phyloP scores from a whole-genome alignment of 2,329 filamentous ascomycete genomes.

The Pestalotiopsis sp. region DNA sequence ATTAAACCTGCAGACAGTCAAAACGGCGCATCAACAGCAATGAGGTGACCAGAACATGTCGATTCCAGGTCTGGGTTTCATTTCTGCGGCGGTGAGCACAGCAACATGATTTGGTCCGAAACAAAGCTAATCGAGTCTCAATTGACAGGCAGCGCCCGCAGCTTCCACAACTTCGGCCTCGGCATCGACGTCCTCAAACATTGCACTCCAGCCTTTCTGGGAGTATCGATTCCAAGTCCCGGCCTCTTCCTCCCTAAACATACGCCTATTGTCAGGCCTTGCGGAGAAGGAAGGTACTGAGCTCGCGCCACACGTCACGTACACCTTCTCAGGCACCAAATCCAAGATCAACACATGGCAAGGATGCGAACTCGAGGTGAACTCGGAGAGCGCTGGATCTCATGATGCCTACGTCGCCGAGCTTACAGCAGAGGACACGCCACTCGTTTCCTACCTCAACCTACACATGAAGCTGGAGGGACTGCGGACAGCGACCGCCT shows the following conservation, averaged over 20 bases:
- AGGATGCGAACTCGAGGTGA: slow-evolving; percentile 83
- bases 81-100: slow-evolving; percentile 57
- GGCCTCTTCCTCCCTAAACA: slow-evolving; percentile 41
- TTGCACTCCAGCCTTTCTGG: slow-evolving; percentile 62
- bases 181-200: slow-evolving; percentile 43
- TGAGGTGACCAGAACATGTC: slow-evolving; percentile 55
- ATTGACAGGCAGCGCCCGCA: slow-evolving; percentile 22
- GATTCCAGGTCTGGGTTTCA: slow-evolving; percentile 73
- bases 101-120: not conserved
- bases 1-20: not conserved
- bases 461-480: slow-evolving; percentile 84
- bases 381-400: slow-evolving; percentile 50
- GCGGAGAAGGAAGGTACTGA: slow-evolving; percentile 96
- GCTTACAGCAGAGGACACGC: slow-evolving; percentile 75
- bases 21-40: not conserved
- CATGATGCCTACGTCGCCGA: slow-evolving; percentile 60
- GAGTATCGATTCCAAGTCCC: slow-evolving; percentile 83
- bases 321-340: slow-evolving; percentile 81
- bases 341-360: slow-evolving; percentile 91
- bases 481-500: slow-evolving; percentile 64
- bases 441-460: slow-evolving; percentile 80
- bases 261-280: slow-evolving; percentile 75
- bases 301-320: slow-evolving; percentile 77
- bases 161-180: slow-evolving; percentile 33
- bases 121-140: not conserved